Base-by-base conservation (phyloP, 2,329 filamentous ascomycete species). In the Neonectria ditissima region DNA sequence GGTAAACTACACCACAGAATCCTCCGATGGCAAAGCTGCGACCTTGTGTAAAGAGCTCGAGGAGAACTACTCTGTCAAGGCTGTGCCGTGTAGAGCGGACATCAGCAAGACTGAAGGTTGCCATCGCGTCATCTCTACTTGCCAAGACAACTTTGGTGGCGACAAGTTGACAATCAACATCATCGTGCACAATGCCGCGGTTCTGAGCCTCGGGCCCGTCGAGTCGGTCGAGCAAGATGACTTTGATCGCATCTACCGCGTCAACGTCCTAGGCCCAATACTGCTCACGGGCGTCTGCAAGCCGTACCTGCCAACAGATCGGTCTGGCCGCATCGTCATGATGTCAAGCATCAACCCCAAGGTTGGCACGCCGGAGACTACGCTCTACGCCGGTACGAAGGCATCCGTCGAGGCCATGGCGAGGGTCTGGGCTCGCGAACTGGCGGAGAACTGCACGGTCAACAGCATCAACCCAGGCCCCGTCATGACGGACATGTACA, bases 361-460 rank as follows among this genome's bases (percentile, higher is more conserved):
- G 56, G 76, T 86, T 8, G 86, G 87, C 41, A 87, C 85, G 62
- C 78, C 81, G 48, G 79, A 81, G 34, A 85, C 88, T 68, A 84
- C 82, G 11, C 81, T 89, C 51, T 90, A 89, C 69, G 86, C 84
- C 10, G 87, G 85, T n/a, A 87, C 84, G 53, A 89, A 90, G 73
- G 87, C 85, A 1, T 87, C 87, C 0, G 75, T 89, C 9, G 87
- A 90, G 73, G 83, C 85, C 39, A 87, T 89, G 84, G 89, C 87
- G n/a, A 80, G 87, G 20, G 84, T 84, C 0, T 89, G 87, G 87
- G 80, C 84, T 5, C 80, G 87, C 20, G 87, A 89, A 76, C 77
- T 89, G 14, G 85, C 87, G 67, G 22, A 82, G 80, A 26, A 88
- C 86, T 9, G 87, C 74, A 82, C 85, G 2, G 81, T 89, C 73